phyloP scores from a whole-genome alignment of 441 rosid genomes.

The Mallotus japonicus region DNA sequence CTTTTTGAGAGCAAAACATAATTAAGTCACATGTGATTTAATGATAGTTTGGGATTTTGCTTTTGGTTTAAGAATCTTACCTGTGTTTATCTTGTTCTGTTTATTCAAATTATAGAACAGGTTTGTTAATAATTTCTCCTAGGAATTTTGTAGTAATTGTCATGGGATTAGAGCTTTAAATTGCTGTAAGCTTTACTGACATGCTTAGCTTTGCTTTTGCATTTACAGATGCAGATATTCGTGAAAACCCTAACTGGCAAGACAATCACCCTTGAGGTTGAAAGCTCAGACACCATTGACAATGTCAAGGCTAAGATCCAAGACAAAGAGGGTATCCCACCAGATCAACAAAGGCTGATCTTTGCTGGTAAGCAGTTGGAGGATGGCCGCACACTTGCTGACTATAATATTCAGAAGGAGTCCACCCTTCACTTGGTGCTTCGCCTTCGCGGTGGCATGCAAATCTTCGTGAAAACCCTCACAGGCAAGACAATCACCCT shows the following conservation, averaged over 20 bases:
- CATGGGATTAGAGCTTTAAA: too few species aligned
- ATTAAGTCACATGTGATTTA: too few species aligned
- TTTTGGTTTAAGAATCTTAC: too few species aligned
- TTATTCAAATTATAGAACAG: too few species aligned
- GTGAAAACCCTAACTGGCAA: slow-evolving; percentile 36
- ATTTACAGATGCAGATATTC: slow-evolving; percentile 12
- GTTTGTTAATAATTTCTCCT: too few species aligned
- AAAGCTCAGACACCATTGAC: slow-evolving; percentile 37
- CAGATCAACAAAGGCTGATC: slow-evolving; percentile 38
- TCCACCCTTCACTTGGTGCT: slow-evolving; percentile 42
- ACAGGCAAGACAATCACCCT: slow-evolving; percentile 42
- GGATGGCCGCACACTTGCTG: slow-evolving; percentile 39
- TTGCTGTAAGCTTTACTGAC: not conserved
- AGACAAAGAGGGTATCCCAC: slow-evolving; percentile 43
- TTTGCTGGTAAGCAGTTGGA: slow-evolving; percentile 41
- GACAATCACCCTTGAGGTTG: slow-evolving; percentile 33
- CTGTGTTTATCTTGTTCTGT: too few species aligned
- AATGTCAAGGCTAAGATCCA: slow-evolving; percentile 41
- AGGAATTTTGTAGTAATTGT: too few species aligned
- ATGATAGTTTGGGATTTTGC: too few species aligned
- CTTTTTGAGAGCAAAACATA: not conserved
- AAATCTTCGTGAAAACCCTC: slow-evolving; percentile 38
- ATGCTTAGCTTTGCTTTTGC: not conserved
- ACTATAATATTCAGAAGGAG: slow-evolving; percentile 39
- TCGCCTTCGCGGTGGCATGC: slow-evolving; percentile 35